Percentiles rank a stretch among this genome's conserved stretches.
Conservation (phyloP, 1,139 yeast genomes). For the Debaryomyces fabryi region DNA sequence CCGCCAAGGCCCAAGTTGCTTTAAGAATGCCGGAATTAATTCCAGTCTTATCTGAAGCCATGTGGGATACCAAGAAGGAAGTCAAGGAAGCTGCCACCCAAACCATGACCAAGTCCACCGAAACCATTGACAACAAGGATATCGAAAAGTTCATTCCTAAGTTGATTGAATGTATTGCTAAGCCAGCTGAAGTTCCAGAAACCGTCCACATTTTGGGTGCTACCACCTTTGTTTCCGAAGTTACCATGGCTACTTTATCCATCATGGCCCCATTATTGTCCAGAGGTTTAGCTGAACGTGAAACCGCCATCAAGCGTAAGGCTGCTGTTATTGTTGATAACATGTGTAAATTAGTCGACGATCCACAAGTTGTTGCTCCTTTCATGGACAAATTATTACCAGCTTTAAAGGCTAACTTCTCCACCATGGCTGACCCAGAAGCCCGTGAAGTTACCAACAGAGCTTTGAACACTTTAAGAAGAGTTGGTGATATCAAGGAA, state of each 20-base stretch:
- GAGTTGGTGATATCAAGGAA: slow-evolving; percentile 96
- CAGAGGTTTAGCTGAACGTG: slow-evolving; percentile 99
- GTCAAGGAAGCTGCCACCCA: slow-evolving; percentile 96
- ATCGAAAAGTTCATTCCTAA: slow-evolving; percentile 98
- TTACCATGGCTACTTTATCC: slow-evolving; percentile 98
- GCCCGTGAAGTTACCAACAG: slow-evolving; percentile 98
- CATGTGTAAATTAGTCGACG: slow-evolving; percentile 99
- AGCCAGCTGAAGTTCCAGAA: slow-evolving; percentile 97
- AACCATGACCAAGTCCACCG: slow-evolving; percentile 95
- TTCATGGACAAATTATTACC: slow-evolving; percentile 95
- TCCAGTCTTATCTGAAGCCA: slow-evolving; percentile 97
- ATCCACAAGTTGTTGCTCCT: slow-evolving; percentile 99
- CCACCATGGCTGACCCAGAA: slow-evolving; percentile 99
- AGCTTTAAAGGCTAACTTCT: slow-evolving; percentile 89
- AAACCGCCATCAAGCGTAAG: slow-evolving; percentile 98
- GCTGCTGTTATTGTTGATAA: slow-evolving; percentile 98
- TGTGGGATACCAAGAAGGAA: slow-evolving; percentile 99
- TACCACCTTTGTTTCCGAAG: slow-evolving; percentile 98
- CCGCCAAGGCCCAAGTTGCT: slow-evolving; percentile 95
- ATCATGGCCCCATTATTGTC: slow-evolving; percentile 98
- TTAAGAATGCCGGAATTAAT: slow-evolving; percentile 99
- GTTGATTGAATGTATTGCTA: slow-evolving; percentile 94
- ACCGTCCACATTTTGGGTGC: slow-evolving; percentile 99
- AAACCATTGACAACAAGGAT: slow-evolving; percentile 99
- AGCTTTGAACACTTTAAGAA: slow-evolving; percentile 95